Percentiles rank a stretch among this genome's conserved stretches.
Conservation (phyloP, 129 eudicot species). For the Flaveria robusta region DNA sequence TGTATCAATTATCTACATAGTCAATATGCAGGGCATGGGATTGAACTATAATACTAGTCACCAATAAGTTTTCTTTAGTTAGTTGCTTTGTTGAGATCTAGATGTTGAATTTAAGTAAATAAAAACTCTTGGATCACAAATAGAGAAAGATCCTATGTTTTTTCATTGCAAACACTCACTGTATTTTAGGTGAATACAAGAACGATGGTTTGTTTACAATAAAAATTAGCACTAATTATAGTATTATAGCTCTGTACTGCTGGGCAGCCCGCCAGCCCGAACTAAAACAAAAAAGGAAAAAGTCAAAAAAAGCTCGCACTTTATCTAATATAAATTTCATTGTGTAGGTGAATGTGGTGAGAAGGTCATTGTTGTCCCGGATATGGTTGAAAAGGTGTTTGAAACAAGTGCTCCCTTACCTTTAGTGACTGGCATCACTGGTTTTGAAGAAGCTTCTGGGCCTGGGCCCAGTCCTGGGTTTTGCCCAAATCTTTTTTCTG, state of each 20-base stretch:
- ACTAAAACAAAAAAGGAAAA: no score
- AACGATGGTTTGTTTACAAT: neutral
- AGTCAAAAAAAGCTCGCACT: neutral
- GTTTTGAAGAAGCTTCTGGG: conserved; percentile 38
- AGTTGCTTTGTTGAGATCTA: neutral
- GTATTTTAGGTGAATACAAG: neutral
- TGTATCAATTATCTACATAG: neutral
- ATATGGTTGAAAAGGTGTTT: conserved; percentile 36
- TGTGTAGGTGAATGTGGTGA: conserved; percentile 39
- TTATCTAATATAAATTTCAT: neutral
- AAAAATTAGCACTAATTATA: neutral
- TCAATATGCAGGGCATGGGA: neutral
- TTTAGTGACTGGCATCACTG: conserved; percentile 39
- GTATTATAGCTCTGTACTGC: neutral
- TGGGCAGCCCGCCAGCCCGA: no score
- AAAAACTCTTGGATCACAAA: neutral
- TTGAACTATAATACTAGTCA: neutral
- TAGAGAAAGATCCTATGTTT: neutral
- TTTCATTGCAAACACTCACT: neutral
- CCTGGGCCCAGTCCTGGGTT: conserved; percentile 27
- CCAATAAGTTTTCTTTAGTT: neutral
- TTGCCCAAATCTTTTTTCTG: conserved; percentile 40
- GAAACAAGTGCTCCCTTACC: conserved; percentile 50
- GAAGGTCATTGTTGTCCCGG: conserved; percentile 19
- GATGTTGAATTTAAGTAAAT: neutral